Conservation (phyloP, 805 yeast species). For the Metschnikowia continentalis region DNA sequence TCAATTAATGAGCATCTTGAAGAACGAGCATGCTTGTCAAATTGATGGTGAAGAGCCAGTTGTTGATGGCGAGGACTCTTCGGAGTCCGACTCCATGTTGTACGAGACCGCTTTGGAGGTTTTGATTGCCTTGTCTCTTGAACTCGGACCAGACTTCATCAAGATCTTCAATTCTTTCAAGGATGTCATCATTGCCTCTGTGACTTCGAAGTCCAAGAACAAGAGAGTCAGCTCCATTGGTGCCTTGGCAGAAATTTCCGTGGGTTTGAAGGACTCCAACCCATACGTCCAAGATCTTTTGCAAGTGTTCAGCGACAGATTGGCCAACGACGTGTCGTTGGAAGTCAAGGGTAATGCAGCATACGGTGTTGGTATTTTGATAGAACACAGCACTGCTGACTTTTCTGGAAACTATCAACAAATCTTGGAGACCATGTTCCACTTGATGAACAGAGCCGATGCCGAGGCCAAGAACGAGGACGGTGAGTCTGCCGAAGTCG, state of each 20-base stretch:
- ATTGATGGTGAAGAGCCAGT: slow-evolving; percentile 63
- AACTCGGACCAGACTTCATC: slow-evolving; percentile 75
- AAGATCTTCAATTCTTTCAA: slow-evolving; percentile 71
- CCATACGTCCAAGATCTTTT: slow-evolving; percentile 69
- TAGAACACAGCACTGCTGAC: slow-evolving; percentile 52
- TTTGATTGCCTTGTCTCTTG: slow-evolving; percentile 66
- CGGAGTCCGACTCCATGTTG: slow-evolving; percentile 57
- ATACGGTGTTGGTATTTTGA: slow-evolving; percentile 84
- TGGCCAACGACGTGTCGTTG: slow-evolving; percentile 70
- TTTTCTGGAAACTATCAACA: slow-evolving; percentile 61
- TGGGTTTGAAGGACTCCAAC: slow-evolving; percentile 63
- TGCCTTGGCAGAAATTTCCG: slow-evolving; percentile 83
- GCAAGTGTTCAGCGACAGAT: slow-evolving; percentile 61
- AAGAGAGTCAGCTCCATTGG: slow-evolving; percentile 86
- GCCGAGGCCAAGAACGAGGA: slow-evolving; percentile 49
- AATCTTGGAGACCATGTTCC: slow-evolving; percentile 70
- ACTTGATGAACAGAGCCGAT: slow-evolving; percentile 67
- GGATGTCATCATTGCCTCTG: slow-evolving; percentile 54
- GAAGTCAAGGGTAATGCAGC: slow-evolving; percentile 95
- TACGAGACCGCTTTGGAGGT: slow-evolving; percentile 86
- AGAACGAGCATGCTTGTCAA: slow-evolving; percentile 83
- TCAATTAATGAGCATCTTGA: slow-evolving; percentile 67
- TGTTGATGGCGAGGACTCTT: slow-evolving; percentile 47
- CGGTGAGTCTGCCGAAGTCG: slow-evolving; percentile 73
- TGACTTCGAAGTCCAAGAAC: slow-evolving; percentile 55